Percentiles rank a stretch among this genome's conserved stretches.
Evolutionary conservation across 164 flowering plant species (phyloP).

Genomic region (Magnolia changhungtana): DNA sequence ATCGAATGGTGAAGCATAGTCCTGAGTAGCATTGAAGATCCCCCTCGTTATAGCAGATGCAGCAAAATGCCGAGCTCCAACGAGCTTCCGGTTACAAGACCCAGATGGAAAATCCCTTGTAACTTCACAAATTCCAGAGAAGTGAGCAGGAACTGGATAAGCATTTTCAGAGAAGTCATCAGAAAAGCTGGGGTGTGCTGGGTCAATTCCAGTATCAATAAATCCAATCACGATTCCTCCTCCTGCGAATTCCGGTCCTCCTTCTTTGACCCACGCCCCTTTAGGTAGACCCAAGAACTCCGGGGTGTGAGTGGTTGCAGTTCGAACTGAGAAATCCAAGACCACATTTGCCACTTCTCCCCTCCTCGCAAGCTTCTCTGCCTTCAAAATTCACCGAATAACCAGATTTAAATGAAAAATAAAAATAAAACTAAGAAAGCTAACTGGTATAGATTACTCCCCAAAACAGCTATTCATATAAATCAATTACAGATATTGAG

Average conservation of each 20-base stretch:
- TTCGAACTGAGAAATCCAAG: conserved; percentile 88
- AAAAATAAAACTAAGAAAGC: neutral
- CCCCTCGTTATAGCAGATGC: conserved; percentile 98
- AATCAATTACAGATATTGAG: neutral
- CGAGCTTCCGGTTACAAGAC: conserved; percentile 93
- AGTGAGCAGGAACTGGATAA: conserved; percentile 68
- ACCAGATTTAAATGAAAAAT: neutral
- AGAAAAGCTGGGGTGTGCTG: conserved; percentile 87
- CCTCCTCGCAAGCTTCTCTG: conserved; percentile 70
- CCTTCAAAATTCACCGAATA: conserved; percentile 43
- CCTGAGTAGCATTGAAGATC: conserved; percentile 84
- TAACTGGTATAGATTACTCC: neutral
- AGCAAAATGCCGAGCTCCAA: conserved; percentile 98
- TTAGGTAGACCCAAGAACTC: conserved; percentile 87
- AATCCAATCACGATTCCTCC: conserved; percentile 91
- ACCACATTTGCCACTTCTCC: conserved; percentile 84
- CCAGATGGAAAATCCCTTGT: conserved; percentile 95
- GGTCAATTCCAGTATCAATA: conserved; percentile 96
- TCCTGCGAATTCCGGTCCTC: conserved; percentile 85
- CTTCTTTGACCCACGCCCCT: conserved; percentile 88
- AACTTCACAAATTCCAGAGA: conserved; percentile 92
- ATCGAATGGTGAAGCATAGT: conserved; percentile 94
- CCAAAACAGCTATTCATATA: neutral
- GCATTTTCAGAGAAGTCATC: conserved; percentile 44
- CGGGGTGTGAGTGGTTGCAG: conserved; percentile 94